Base-by-base conservation (phyloP, 202 grass and related monocot genomes). In the Saccharum hybrid region DNA sequence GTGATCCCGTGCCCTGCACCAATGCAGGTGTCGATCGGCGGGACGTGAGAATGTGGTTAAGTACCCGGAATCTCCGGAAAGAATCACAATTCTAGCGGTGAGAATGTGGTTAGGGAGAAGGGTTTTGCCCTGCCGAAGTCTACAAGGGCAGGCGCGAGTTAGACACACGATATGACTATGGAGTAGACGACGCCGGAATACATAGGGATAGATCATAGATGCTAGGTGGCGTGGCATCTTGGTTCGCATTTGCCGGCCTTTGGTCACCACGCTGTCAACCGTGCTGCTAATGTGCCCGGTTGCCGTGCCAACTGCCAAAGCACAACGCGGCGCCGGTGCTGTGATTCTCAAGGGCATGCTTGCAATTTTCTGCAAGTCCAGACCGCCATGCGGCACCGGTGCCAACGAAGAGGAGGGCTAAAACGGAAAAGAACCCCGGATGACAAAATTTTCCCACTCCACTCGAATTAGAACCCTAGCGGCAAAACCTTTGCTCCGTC, bases 401-500 rank as follows among this genome's bases (percentile, higher is more conserved):
- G 31, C 63, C 63, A 7, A 8, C 5, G 22, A 79, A 7, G 71
- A 81, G 61, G 3, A 2, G 11, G 82, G 8, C 73, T 33, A 38
- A 82, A 81, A 22, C 8, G 73, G 22, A 84, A 77, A 70, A 19
- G 12, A 60, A 0, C 49, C 3, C 78, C 1, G 21, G n/a, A 60
- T 33, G 67, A 36, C 67, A 54, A 63, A 79, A 38, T 79, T 88
- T 49, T 79, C 79, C 61, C 81, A 75, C 60, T 70, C 77, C 77
- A 80, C 59, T 81, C 43, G 78, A 82, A 88, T 85, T 86, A 94
- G 74, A 91, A 93, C 90, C 90, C 90, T 93, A 93, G 86, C 77
- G 82, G 65, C 73, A 71, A 75, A 84, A 83, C 83, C 86, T 65
- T 67, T 26, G 39, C 73, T 10, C 65, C 45, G 43, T 22, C 45